phyloP scores from a whole-genome alignment of 23 red algal genomes.

The Pyropia haitanensis region DNA sequence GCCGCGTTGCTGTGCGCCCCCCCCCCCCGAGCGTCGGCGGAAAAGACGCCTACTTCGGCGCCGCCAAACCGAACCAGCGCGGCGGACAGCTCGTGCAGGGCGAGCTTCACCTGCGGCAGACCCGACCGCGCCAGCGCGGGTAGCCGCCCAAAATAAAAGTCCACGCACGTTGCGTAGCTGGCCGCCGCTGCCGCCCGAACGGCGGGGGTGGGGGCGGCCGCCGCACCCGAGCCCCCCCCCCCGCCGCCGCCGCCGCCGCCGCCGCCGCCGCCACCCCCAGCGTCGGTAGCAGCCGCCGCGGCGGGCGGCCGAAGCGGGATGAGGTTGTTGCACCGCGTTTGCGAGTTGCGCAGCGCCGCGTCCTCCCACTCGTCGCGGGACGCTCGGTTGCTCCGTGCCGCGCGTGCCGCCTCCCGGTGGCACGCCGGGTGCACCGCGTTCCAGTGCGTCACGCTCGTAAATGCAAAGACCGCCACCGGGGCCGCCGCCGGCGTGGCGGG shows the following conservation, averaged over 20 bases:
- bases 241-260: too few relatives aligned
- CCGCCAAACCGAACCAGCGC: conserved; percentile 43
- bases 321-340: conserved; percentile 63
- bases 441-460: conserved; percentile 47
- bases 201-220: neutral
- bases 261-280: too few relatives aligned
- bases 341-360: conserved; percentile 50
- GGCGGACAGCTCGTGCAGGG: conserved; percentile 28
- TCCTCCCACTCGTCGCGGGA: conserved; percentile 72
- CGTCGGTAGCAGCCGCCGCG: neutral
- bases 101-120: conserved; percentile 31
- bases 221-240: neutral
- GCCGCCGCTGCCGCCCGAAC: conserved; percentile 11
- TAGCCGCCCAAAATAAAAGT: conserved; percentile 37
- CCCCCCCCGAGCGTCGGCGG: conserved; percentile 32
- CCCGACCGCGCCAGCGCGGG: conserved; percentile 28
- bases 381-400: conserved; percentile 16
- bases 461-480: neutral
- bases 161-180: conserved; percentile 32
- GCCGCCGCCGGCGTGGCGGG: too few relatives aligned
- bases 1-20: conserved; percentile 40
- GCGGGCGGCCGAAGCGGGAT: conserved; percentile 47
- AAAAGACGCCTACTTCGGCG: conserved; percentile 23
- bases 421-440: conserved; percentile 56
- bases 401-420: conserved; percentile 44